Percentiles rank a stretch among this genome's conserved stretches.
Conservation (phyloP, 2,329 filamentous ascomycete species). For the Sclerotinia sclerotiorum region DNA sequence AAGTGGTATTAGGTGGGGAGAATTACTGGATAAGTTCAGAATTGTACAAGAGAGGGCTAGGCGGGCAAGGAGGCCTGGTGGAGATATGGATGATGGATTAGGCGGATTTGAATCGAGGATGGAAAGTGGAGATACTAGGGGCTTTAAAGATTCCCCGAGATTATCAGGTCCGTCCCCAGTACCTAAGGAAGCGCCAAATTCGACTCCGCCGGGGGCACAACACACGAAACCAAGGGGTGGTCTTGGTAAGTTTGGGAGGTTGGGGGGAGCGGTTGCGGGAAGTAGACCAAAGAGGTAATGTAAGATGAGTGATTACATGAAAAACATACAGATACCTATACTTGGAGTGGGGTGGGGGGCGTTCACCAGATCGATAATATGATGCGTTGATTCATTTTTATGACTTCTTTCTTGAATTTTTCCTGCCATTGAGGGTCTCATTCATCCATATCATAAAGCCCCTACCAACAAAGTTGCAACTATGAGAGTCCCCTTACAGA, state of each 20-base stretch:
- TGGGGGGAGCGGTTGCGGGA: slow-evolving; percentile 68
- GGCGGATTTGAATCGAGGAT: slow-evolving; percentile 48
- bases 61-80: slow-evolving; percentile 60
- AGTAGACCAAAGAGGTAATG: slow-evolving; percentile 50
- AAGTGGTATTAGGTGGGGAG: slow-evolving; percentile 82
- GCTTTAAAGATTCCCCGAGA: slow-evolving; percentile 42
- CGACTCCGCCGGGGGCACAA: slow-evolving; percentile 44
- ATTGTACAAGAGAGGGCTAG: slow-evolving; percentile 84
- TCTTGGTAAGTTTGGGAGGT: slow-evolving; percentile 66
- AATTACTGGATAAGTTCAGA: slow-evolving; percentile 92
- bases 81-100: slow-evolving; percentile 50
- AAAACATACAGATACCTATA: background rate
- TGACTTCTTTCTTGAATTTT: background rate
- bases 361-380: background rate
- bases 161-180: slow-evolving; percentile 45
- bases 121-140: slow-evolving; percentile 41
- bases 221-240: slow-evolving; percentile 60
- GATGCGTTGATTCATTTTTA: background rate
- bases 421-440: background rate
- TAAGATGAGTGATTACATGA: background rate
- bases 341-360: background rate
- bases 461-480: background rate
- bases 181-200: slow-evolving; percentile 47
- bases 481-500: background rate
- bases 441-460: background rate